Conservation (phyloP, 2,329 filamentous ascomycete genomes). For the Nothophaeocryptopus gaeumannii region DNA sequence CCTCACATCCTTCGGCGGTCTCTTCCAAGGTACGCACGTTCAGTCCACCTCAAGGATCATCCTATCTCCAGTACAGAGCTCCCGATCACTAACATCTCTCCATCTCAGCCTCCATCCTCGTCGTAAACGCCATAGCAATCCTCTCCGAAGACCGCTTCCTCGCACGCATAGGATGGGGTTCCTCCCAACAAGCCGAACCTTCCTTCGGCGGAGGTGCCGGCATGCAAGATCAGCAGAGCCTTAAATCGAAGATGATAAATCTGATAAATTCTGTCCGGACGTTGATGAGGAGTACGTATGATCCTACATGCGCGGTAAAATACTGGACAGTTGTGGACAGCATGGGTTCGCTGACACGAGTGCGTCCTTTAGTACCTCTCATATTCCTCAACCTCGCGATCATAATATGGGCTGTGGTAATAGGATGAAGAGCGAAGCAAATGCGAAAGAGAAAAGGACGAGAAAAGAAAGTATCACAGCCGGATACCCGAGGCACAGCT, state of each 20-base stretch:
- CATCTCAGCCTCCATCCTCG: constrained; percentile 68
- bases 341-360: constrained; percentile 43
- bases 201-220: constrained; percentile 74
- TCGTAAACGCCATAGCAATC: constrained; percentile 90
- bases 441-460: neutral
- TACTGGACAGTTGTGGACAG: constrained; percentile 11
- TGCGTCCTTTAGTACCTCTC: constrained; percentile 56
- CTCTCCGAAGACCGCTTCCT: constrained; percentile 95
- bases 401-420: constrained; percentile 58
- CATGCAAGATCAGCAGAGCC: constrained; percentile 66
- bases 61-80: constrained; percentile 5
- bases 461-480: neutral
- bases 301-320: constrained; percentile 53
- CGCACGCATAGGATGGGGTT: constrained; percentile 79
- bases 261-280: constrained; percentile 87
- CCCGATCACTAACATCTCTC: constrained; percentile 19
- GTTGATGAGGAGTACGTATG: constrained; percentile 66
- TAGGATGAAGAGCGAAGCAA: constrained; percentile 29
- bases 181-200: constrained; percentile 60
- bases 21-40: constrained; percentile 64
- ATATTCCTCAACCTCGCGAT: constrained; percentile 80
- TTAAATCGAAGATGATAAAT: constrained; percentile 84
- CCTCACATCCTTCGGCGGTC: constrained; percentile 66
- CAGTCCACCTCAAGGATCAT: constrained; percentile 1
- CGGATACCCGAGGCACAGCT: too few relatives aligned